Conservation (phyloP, 2,329 filamentous ascomycete genomes). For the Aspergillus aculeatus region DNA sequence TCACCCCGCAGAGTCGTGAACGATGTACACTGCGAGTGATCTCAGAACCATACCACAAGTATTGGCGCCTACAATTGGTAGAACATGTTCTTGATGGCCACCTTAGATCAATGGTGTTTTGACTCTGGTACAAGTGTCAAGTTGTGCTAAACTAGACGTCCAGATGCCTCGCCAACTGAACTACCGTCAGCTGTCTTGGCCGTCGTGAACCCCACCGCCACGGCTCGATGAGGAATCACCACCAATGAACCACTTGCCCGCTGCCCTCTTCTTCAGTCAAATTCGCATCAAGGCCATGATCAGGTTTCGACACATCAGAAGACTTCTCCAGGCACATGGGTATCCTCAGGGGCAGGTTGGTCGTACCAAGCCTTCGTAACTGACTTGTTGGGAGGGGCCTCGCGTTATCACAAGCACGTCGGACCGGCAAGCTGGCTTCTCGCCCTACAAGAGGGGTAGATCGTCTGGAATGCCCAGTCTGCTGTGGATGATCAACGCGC, state of each 20-base stretch:
- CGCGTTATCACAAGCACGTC: not conserved
- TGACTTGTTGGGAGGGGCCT: not conserved
- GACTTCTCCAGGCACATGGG: constrained; percentile 12
- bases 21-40: not conserved
- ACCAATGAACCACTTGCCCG: not conserved
- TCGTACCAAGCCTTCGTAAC: not conserved
- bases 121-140: not conserved
- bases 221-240: not conserved
- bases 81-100: not conserved
- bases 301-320: constrained; percentile 4
- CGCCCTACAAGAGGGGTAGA: not conserved
- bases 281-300: not conserved
- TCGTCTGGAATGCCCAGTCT: not conserved
- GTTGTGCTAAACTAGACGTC: not conserved
- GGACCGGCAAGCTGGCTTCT: not conserved
- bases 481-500: not conserved
- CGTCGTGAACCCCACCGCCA: not conserved
- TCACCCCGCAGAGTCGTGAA: not conserved
- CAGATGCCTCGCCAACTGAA: not conserved
- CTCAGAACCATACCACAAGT: not conserved
- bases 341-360: not conserved
- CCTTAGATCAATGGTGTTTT: not conserved
- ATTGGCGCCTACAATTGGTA: not conserved
- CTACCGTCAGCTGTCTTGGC: not conserved
- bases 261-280: not conserved